These are phyloP conservation scores for Peterozyma toletana DNA, from an alignment of 805 yeast genomes.

Conservation along the genomic window DNA sequence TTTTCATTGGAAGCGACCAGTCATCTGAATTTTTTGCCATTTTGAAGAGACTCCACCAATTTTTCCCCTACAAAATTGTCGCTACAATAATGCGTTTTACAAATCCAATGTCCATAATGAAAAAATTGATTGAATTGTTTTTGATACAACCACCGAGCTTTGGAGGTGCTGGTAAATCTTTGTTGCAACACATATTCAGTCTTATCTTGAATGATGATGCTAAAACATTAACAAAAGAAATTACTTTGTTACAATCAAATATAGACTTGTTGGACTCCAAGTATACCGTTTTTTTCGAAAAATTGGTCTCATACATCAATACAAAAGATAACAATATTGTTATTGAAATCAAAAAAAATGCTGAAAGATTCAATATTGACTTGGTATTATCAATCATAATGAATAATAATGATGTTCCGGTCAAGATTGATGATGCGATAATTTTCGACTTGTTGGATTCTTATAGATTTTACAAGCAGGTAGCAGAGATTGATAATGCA, in stretches of 20 bases:
- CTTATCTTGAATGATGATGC: constrained; percentile 72
- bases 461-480: constrained; percentile 10
- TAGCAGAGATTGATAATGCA: not conserved
- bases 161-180: constrained; percentile 36
- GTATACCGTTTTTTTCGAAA: constrained; percentile 10
- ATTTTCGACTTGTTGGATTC: constrained; percentile 13
- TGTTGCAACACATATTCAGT: constrained; percentile 69
- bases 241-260: constrained; percentile 35
- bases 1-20: constrained; percentile 75
- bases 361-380: constrained; percentile 17
- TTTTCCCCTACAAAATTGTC: constrained; percentile 77
- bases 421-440: constrained; percentile 8
- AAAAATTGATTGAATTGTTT: constrained; percentile 71
- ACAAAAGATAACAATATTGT: constrained; percentile 16
- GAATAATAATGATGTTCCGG: constrained; percentile 14
- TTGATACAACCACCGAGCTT: constrained; percentile 67
- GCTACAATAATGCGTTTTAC: constrained; percentile 74
- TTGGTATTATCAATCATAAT: constrained; percentile 17
- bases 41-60: constrained; percentile 59
- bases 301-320: constrained; percentile 22
- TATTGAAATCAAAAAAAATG: constrained; percentile 20
- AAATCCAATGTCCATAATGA: constrained; percentile 80
- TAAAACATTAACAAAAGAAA: constrained; percentile 48
- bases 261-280: constrained; percentile 18
- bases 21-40: constrained; percentile 72